Evolutionary conservation across 2,329 filamentous ascomycete species (phyloP).

Genomic region (Pochonia chlamydosporia): DNA sequence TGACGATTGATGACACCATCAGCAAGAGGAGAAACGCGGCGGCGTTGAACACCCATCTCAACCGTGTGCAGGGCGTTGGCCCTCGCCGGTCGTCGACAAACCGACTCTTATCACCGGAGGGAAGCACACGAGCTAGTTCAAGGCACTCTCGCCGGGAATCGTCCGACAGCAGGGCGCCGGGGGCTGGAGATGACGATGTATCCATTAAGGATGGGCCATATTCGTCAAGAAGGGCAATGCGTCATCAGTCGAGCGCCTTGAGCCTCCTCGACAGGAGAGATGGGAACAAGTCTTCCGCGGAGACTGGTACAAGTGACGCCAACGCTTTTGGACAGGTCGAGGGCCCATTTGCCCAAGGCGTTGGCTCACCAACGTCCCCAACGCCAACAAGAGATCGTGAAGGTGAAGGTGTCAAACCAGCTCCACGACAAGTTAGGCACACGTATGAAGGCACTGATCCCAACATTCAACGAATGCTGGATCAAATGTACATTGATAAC

Average conservation of each 20-base stretch:
- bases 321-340: conserved; percentile 57
- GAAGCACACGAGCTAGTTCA: conserved; percentile 24
- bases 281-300: conserved; percentile 50
- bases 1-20: conserved; percentile 69
- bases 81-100: conserved; percentile 18
- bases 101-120: conserved; percentile 25
- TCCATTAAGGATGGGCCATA: conserved; percentile 36
- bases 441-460: conserved; percentile 79
- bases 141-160: conserved; percentile 31
- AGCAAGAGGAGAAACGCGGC: conserved; percentile 47
- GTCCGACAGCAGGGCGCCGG: conserved; percentile 22
- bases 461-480: conserved; percentile 64
- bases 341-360: conserved; percentile 42
- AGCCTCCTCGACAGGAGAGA: conserved; percentile 55
- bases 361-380: conserved; percentile 14
- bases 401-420: conserved; percentile 24
- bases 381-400: conserved; percentile 18
- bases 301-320: conserved; percentile 52
- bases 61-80: conserved; percentile 33
- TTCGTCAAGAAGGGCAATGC: conserved; percentile 40
- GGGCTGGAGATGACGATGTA: conserved; percentile 25
- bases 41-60: conserved; percentile 44
- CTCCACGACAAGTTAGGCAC: conserved; percentile 55
- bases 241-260: conserved; percentile 54
- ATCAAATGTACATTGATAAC: conserved; percentile 75